Base-by-base conservation (phyloP, 257 asterid species). In the Ocimum tenuiflorum region DNA sequence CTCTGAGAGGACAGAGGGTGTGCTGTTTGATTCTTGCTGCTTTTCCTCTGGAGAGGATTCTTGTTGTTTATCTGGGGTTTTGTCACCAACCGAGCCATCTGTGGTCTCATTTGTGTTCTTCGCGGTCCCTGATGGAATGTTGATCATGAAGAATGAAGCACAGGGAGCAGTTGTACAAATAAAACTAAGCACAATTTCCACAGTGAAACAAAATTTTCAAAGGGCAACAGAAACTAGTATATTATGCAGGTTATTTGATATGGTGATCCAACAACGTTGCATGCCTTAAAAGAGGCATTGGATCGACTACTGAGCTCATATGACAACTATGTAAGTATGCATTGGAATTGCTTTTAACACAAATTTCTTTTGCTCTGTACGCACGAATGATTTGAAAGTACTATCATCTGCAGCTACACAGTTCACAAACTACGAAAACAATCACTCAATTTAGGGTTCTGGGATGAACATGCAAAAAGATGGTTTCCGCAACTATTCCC, bases 1-100 rank as follows among this genome's bases (percentile, higher is more conserved):
- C 82, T 92, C 90, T 4, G 99, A 87, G 14, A 89, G 91, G 60
- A 81, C 67, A 17, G 81, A 14, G 23, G 74, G 17, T 19, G 72
- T 4, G 45, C 72, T 73, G 72, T 43, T 69, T 45, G 75, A 46
- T 43, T 86, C 94, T 64, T 76, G 81, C 73, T 68, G 78, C 75
- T 64, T 81, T 60, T 82, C 84, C 41, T 81, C 87, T n/a, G 60
- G 60, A 3, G 80, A 45, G 2, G 76, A 27, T 52, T 73, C 80
- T 11, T 71, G 64, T n/a, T 70, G 77, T 55, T 71, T 77, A 54
- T 68, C 82, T 1, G 65, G 62, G 51, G 78, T 63, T 63, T 74
- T 66, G 11, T 79, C 79, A 19, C 7, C 63, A 36, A 3, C 8
- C 19, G 56, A 42, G 38, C 57, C 62, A 57, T 80, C 84, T 39